Conservation (phyloP, 768 basidiomycete genomes). For the Tricholoma flavovirens region DNA sequence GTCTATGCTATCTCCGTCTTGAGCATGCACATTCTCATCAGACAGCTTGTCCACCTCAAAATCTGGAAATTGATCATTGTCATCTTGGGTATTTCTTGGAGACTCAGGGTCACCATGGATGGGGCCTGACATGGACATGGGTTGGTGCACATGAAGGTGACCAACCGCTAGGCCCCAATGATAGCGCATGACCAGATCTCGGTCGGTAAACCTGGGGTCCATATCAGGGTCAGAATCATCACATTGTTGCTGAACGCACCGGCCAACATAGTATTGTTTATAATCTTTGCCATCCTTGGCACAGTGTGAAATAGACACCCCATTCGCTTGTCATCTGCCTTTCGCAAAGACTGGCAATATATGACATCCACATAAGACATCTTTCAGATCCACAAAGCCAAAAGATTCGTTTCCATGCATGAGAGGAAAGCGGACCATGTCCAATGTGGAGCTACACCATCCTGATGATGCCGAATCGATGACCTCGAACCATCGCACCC, state of each 20-base stretch:
- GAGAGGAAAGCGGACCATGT: slow-evolving; percentile 20
- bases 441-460: slow-evolving; percentile 14
- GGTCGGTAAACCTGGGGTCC: neutral
- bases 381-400: slow-evolving; percentile 7
- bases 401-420: neutral
- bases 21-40: no score
- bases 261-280: neutral
- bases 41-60: no score
- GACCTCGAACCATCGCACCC: no score
- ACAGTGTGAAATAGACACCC: neutral
- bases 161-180: neutral
- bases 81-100: no score
- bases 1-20: no score
- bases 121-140: no score
- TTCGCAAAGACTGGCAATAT: neutral
- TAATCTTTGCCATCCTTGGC: neutral
- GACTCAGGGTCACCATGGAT: no score
- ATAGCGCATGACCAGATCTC: neutral
- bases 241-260: neutral
- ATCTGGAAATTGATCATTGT: no score
- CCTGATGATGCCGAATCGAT: no score
- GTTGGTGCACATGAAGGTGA: no score
- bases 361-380: neutral
- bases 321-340: neutral
- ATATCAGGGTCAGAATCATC: neutral